phyloP scores from a whole-genome alignment of 2,329 filamentous ascomycete genomes.

The Arthrinium phaeospermum region DNA sequence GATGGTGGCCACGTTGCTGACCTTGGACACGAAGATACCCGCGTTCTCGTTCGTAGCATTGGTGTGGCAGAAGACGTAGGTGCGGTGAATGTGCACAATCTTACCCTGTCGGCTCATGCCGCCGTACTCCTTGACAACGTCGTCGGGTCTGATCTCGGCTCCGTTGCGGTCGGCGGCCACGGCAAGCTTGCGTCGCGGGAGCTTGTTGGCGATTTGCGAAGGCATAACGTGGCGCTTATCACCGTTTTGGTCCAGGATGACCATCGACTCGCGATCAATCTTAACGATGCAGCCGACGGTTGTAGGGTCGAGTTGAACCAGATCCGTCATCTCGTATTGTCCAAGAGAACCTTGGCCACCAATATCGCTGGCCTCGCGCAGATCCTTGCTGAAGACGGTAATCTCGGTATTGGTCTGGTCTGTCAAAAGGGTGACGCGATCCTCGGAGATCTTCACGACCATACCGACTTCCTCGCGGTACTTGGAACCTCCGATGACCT shows the following conservation, averaged over 20 bases:
- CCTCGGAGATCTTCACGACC: conserved; percentile 91
- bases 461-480: conserved; percentile 96
- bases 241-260: conserved; percentile 89
- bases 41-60: conserved; percentile 85
- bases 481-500: conserved; percentile 94
- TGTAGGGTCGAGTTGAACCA: conserved; percentile 90
- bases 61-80: conserved; percentile 90
- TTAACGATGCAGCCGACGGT: conserved; percentile 95
- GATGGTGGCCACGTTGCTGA: conserved; percentile 84
- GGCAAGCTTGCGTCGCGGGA: conserved; percentile 80
- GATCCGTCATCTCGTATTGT: conserved; percentile 89
- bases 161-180: conserved; percentile 93
- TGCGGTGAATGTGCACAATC: conserved; percentile 92
- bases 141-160: conserved; percentile 88
- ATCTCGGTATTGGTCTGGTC: conserved; percentile 94
- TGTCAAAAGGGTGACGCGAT: conserved; percentile 89
- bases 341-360: conserved; percentile 84
- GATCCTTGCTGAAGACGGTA: conserved; percentile 96
- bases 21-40: conserved; percentile 85
- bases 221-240: conserved; percentile 82
- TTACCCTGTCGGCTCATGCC: conserved; percentile 86
- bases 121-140: conserved; percentile 88
- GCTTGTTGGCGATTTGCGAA: conserved; percentile 88
- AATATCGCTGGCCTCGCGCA: conserved; percentile 90
- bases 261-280: conserved; percentile 90